Conservation (phyloP, 2,329 filamentous ascomycete species). For the Alternaria sp. region DNA sequence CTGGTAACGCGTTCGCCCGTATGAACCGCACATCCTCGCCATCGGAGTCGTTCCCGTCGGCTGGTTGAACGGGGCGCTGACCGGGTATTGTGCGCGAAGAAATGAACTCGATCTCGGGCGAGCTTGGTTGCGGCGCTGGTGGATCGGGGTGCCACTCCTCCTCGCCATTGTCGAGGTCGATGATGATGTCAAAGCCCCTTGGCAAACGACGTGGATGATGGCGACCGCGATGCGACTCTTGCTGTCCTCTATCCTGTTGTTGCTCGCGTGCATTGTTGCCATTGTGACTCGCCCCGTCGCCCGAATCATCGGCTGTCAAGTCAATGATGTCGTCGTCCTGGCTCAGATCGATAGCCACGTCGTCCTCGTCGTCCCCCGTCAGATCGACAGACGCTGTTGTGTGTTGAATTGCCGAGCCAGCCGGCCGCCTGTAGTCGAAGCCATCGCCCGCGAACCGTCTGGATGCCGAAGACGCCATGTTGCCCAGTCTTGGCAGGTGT, state of each 20-base stretch:
- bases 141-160: slow-evolving; percentile 35
- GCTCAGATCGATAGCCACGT: slow-evolving; percentile 20
- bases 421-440: slow-evolving; percentile 61
- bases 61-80: slow-evolving; percentile 9
- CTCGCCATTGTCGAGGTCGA: slow-evolving; percentile 47
- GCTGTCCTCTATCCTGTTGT: not conserved
- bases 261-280: not conserved
- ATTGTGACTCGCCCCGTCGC: slow-evolving; percentile 20
- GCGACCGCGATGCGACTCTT: slow-evolving; percentile 4
- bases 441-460: slow-evolving; percentile 59
- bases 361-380: slow-evolving; percentile 35
- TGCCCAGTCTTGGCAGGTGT: slow-evolving; percentile 24
- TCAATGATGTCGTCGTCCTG: slow-evolving; percentile 32
- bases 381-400: slow-evolving; percentile 46
- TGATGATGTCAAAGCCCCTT: slow-evolving; percentile 52
- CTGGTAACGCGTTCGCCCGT: slow-evolving; percentile 29
- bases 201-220: slow-evolving; percentile 44
- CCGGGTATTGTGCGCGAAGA: slow-evolving; percentile 38
- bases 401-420: slow-evolving; percentile 40
- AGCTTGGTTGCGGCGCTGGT: slow-evolving; percentile 27
- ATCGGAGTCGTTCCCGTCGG: slow-evolving; percentile 19
- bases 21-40: slow-evolving; percentile 43
- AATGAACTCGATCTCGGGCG: slow-evolving; percentile 60
- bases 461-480: slow-evolving; percentile 40
- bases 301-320: slow-evolving; percentile 40